Evolutionary conservation across 805 yeast genomes (phyloP).

Genomic region (Pichia cephalocereana): DNA sequence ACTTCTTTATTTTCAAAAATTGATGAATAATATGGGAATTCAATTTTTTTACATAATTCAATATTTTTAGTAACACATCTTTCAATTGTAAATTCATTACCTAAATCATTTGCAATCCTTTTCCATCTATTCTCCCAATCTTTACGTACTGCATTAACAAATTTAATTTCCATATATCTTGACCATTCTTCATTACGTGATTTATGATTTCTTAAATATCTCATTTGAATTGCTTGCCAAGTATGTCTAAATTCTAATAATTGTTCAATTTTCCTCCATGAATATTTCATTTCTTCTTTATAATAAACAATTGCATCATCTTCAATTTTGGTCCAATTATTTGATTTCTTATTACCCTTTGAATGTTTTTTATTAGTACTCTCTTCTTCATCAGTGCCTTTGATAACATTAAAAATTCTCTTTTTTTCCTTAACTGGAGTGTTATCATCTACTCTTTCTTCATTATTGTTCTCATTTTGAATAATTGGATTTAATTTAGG

Average conservation of each 20-base stretch:
- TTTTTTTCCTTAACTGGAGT: too few relatives aligned
- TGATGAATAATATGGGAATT: slow-evolving; percentile 16
- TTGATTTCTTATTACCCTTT: background rate
- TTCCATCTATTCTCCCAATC: slow-evolving; percentile 36
- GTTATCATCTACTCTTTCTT: too few relatives aligned
- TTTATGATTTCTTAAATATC: slow-evolving; percentile 33
- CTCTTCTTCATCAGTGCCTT: background rate
- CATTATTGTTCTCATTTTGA: too few relatives aligned
- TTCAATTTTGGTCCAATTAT: slow-evolving; percentile 28
- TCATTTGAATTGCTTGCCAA: slow-evolving; percentile 41
- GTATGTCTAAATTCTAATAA: slow-evolving; percentile 26
- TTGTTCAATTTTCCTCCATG: slow-evolving; percentile 32
- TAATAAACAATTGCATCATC: slow-evolving; percentile 28
- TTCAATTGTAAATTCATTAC: slow-evolving; percentile 22
- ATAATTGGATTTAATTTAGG: too few relatives aligned
- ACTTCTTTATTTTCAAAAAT: slow-evolving; percentile 24
- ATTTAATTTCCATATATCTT: slow-evolving; percentile 24
- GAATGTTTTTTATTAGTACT: background rate
- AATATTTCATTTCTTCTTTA: slow-evolving; percentile 28
- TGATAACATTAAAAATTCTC: too few relatives aligned
- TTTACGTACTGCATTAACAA: slow-evolving; percentile 24
- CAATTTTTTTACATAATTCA: slow-evolving; percentile 26
- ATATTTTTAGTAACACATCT: slow-evolving; percentile 24
- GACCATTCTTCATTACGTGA: slow-evolving; percentile 29
- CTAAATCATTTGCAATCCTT: slow-evolving; percentile 27